These are phyloP conservation scores for Venustampulla echinocandica DNA, from an alignment of 495 filamentous ascomycete genomes.

Conservation along the genomic window DNA sequence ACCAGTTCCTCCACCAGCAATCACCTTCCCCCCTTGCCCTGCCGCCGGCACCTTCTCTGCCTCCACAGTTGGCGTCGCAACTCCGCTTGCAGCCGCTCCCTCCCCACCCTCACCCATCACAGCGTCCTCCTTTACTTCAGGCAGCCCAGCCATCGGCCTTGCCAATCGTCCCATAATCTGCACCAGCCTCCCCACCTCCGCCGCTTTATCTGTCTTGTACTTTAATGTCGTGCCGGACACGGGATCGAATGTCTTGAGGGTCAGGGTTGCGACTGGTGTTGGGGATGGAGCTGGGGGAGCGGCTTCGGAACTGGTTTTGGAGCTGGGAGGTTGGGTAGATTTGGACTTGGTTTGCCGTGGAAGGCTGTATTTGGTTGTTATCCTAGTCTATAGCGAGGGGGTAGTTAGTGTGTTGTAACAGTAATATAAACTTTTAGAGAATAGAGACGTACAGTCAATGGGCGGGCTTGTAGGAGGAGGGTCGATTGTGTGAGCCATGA, in stretches of 20 bases:
- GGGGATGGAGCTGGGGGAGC: slow-evolving; percentile 13
- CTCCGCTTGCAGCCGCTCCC: slow-evolving; percentile 21
- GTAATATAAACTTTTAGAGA: slow-evolving; percentile 9
- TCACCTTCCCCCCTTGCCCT: neutral
- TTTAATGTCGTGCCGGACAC: slow-evolving; percentile 72
- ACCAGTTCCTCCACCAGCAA: slow-evolving; percentile 28
- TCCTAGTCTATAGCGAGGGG: slow-evolving; percentile 68
- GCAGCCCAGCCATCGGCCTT: slow-evolving; percentile 54
- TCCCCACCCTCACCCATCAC: slow-evolving; percentile 30
- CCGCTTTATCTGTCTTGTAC: slow-evolving; percentile 84
- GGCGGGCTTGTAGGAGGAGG: slow-evolving; percentile 27
- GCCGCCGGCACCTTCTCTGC: slow-evolving; percentile 45
- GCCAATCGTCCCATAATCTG: slow-evolving; percentile 62
- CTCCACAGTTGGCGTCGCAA: slow-evolving; percentile 24
- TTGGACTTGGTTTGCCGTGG: slow-evolving; percentile 32
- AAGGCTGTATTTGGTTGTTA: slow-evolving; percentile 80
- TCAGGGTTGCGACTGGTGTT: slow-evolving; percentile 47
- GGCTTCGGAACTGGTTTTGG: neutral
- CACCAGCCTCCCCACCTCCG: slow-evolving; percentile 77
- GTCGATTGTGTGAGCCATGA: slow-evolving; percentile 26
- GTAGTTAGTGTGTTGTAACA: slow-evolving; percentile 10
- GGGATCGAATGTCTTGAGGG: slow-evolving; percentile 86
- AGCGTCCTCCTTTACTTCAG: slow-evolving; percentile 29
- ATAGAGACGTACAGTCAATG: slow-evolving; percentile 18
- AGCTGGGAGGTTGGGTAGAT: slow-evolving; percentile 21